phyloP scores from a whole-genome alignment of 1,139 yeast genomes.

The Candida sp. region DNA sequence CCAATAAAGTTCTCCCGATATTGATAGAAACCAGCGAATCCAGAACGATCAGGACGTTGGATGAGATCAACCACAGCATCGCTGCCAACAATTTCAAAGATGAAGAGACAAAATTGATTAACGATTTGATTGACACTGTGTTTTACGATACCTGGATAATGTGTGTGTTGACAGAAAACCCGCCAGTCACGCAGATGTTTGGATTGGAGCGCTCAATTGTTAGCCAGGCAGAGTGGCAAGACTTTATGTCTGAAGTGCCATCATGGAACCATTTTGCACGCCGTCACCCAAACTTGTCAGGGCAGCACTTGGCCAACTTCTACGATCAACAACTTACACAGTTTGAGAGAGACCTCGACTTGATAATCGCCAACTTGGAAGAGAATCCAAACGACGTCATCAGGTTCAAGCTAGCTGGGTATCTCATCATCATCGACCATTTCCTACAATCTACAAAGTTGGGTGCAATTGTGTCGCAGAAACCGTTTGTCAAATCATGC shows the following conservation, averaged over 20 bases:
- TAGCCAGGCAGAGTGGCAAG: constrained; percentile 10
- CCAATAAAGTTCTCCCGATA: constrained; percentile 47
- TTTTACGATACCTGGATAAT: constrained; percentile 47
- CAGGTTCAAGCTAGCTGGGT: constrained; percentile 23
- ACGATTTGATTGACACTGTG: constrained; percentile 37
- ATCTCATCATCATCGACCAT: constrained; percentile 21
- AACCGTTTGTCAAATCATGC: constrained; percentile 12
- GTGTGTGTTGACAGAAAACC: constrained; percentile 27
- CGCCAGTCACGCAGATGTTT: constrained; percentile 22
- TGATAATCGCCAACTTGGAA: constrained; percentile 12
- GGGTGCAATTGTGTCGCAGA: constrained; percentile 14
- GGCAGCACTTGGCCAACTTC: constrained; percentile 9
- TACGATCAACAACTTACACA: constrained; percentile 19
- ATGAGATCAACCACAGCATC: constrained; percentile 13
- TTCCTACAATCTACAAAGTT: constrained; percentile 22
- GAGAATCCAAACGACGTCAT: constrained; percentile 10
- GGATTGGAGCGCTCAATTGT: constrained; percentile 16
- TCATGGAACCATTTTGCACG: constrained; percentile 29
- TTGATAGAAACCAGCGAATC: constrained; percentile 42
- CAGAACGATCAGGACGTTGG: constrained; percentile 26
- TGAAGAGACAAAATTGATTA: constrained; percentile 20
- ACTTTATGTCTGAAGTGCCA: constrained; percentile 21
- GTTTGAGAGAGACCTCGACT: constrained; percentile 17
- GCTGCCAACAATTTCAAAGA: constrained; percentile 7
- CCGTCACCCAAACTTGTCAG: constrained; percentile 28